A percentile compares a stretch with the other conserved stretches of the same genome.
Evolutionary conservation across 345 rosid genomes (phyloP).

Genomic region (Murraya koenigii): DNA sequence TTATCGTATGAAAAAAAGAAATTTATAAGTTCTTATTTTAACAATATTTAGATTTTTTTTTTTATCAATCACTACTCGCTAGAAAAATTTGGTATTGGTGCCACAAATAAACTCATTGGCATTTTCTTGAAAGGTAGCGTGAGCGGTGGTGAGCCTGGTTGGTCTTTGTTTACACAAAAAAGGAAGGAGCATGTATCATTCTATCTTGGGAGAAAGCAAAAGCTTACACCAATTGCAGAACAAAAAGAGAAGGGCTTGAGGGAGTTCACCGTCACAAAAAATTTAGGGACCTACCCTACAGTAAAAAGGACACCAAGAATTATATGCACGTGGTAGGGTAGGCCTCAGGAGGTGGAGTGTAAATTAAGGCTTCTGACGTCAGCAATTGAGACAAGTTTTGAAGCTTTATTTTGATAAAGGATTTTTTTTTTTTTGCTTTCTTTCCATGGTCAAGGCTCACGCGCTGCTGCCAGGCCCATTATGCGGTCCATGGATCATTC

Average conservation of each 20-base stretch:
- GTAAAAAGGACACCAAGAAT: neutral
- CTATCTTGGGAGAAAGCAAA: neutral
- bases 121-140: neutral
- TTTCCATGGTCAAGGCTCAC: slow-evolving; percentile 6
- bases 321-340: neutral
- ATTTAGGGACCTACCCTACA: neutral
- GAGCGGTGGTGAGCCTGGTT: rapidly evolving
- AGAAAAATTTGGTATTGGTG: no score
- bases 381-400: slow-evolving; percentile 1
- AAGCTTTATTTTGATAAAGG: neutral
- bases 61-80: no score
- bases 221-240: neutral
- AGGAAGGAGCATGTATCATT: neutral
- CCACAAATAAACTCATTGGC: neutral
- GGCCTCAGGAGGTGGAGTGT: slow-evolving; percentile 23
- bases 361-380: slow-evolving; percentile 25
- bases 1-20: no score
- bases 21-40: no score
- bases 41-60: no score
- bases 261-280: neutral
- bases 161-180: neutral
- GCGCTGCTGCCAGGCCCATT: slow-evolving; percentile 13
- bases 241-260: no score
- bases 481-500: slow-evolving; percentile 7
- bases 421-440: neutral